Evolutionary conservation across 2,329 filamentous ascomycete genomes (phyloP).

Genomic region (Scolecobasidium constrictum): DNA sequence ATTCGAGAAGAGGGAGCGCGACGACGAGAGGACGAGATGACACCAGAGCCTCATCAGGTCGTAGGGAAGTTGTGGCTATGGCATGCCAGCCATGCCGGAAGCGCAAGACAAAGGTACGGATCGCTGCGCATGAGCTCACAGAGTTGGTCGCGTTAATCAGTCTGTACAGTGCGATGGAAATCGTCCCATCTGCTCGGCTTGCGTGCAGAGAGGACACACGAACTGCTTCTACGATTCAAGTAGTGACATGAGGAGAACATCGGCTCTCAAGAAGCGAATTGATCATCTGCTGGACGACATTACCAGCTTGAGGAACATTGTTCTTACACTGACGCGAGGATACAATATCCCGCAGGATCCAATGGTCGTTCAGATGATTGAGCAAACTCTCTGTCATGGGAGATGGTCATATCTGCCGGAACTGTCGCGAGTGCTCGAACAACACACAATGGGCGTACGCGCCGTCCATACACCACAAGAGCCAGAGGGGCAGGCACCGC

Average conservation of each 20-base stretch:
- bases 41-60: neutral
- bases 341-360: neutral
- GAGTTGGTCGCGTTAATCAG: no score
- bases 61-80: constrained; percentile 3
- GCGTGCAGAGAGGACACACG: constrained; percentile 9
- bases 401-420: neutral
- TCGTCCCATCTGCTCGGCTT: constrained; percentile 12
- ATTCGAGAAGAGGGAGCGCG: neutral
- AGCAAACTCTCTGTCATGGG: neutral
- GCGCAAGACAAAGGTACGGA: constrained; percentile 10
- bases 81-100: constrained; percentile 9
- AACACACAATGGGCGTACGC: neutral
- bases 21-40: neutral
- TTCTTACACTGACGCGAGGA: neutral
- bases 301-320: neutral
- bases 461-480: neutral
- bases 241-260: constrained; percentile 13
- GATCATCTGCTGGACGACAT: constrained; percentile 1
- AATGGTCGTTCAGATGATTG: neutral
- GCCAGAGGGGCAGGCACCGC: neutral
- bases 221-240: constrained; percentile 13
- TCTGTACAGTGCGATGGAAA: constrained; percentile 12
- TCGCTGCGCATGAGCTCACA: no score
- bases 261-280: constrained; percentile 12
- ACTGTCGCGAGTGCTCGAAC: neutral